Percentiles rank a stretch among this genome's conserved stretches.
These are phyloP conservation scores for Lasiosphaeriaceae sp. DNA, from an alignment of 495 filamentous ascomycete genomes.

Conservation along the genomic window DNA sequence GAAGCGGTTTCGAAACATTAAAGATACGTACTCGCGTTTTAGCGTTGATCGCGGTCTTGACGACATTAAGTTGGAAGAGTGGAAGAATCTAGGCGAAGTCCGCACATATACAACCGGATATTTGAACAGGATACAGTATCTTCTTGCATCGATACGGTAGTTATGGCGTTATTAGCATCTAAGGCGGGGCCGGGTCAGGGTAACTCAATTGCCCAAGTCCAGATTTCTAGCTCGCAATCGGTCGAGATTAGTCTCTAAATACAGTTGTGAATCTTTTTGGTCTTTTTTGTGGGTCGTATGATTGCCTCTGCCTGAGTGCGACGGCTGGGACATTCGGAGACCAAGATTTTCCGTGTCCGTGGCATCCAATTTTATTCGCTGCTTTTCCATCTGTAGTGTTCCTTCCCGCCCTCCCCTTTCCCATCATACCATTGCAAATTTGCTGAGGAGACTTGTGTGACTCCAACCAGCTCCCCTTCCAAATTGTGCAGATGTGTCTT, in stretches of 20 bases:
- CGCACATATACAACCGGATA: conserved; percentile 11
- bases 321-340: too few relatives aligned
- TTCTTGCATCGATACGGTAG: neutral
- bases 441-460: too few relatives aligned
- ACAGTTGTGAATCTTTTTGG: too few relatives aligned
- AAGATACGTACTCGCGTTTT: conserved; percentile 16
- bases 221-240: neutral
- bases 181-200: conserved; percentile 1
- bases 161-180: conserved; percentile 2
- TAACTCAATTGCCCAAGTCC: neutral
- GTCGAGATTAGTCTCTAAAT: neutral
- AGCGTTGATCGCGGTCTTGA: conserved; percentile 13
- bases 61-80: conserved; percentile 9
- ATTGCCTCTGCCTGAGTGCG: too few relatives aligned
- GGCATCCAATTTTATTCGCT: too few relatives aligned
- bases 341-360: too few relatives aligned
- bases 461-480: too few relatives aligned
- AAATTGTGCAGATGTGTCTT: too few relatives aligned
- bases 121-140: conserved; percentile 4
- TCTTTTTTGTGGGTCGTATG: too few relatives aligned
- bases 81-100: conserved; percentile 9
- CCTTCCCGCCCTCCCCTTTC: too few relatives aligned
- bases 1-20: conserved; percentile 1
- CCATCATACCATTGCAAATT: too few relatives aligned
- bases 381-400: too few relatives aligned